A percentile compares a stretch with the other conserved stretches of the same genome.
Conservation (phyloP, 257 asterid species). For the Nicotiana noctiflora region DNA sequence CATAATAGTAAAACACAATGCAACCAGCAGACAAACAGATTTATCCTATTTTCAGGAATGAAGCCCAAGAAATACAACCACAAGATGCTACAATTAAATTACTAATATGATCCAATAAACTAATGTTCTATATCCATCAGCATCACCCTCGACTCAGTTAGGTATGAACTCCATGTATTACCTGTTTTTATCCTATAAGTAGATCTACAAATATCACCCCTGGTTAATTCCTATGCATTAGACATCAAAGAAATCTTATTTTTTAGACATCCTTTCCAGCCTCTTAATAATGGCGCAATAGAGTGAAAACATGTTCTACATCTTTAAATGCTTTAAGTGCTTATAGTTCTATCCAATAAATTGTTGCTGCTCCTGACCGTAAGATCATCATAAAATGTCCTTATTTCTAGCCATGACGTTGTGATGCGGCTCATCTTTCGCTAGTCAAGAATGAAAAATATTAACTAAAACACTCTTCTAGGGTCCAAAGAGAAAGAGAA, state of each 20-base stretch:
- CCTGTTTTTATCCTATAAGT: background rate
- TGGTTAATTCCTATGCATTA: background rate
- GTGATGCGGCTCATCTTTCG: background rate
- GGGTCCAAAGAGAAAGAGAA: background rate
- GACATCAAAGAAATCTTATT: background rate
- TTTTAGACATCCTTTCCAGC: background rate
- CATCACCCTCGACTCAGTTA: background rate
- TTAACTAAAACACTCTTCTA: background rate
- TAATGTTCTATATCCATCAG: background rate
- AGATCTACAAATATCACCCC: background rate
- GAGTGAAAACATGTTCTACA: background rate
- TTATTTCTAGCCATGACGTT: background rate
- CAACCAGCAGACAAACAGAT: background rate
- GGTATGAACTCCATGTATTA: background rate
- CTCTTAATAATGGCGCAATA: background rate
- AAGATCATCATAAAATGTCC: background rate
- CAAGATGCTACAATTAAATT: background rate
- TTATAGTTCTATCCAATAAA: background rate
- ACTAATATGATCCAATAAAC: background rate
- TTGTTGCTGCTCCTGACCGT: background rate
- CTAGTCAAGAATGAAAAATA: background rate
- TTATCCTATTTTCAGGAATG: background rate
- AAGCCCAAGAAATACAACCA: too few species aligned
- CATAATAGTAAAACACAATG: background rate
- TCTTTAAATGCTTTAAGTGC: background rate